Conservation (phyloP, 805 yeast species). For the Starmerella kuoi region DNA sequence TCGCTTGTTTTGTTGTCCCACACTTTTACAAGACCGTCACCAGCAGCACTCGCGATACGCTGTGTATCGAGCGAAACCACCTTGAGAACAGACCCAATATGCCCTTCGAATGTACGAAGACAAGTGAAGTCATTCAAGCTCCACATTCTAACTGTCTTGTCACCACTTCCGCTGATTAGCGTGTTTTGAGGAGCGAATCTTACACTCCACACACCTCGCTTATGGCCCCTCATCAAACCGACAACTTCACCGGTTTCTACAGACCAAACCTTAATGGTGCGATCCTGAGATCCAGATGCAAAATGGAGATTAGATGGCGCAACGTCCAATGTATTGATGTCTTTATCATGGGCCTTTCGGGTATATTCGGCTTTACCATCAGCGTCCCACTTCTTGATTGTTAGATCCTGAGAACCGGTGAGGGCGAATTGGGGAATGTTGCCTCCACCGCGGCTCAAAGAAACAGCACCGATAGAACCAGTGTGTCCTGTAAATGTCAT, state of each 20-base stretch:
- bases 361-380: slow-evolving; percentile 57
- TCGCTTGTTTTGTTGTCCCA: slow-evolving; percentile 80
- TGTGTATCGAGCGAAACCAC: slow-evolving; percentile 53
- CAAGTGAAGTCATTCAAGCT: slow-evolving; percentile 66
- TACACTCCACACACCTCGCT: slow-evolving; percentile 89
- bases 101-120: slow-evolving; percentile 80
- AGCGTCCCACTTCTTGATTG: slow-evolving; percentile 74
- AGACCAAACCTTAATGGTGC: slow-evolving; percentile 84
- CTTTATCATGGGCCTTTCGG: slow-evolving; percentile 92
- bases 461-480: slow-evolving; percentile 72
- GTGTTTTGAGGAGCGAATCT: slow-evolving; percentile 66
- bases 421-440: slow-evolving; percentile 52
- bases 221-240: slow-evolving; percentile 79
- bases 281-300: slow-evolving; percentile 92
- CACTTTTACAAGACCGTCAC: slow-evolving; percentile 84
- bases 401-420: slow-evolving; percentile 77
- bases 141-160: slow-evolving; percentile 84
- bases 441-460: slow-evolving; percentile 41
- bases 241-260: slow-evolving; percentile 71
- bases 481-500: slow-evolving; percentile 77
- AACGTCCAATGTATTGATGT: slow-evolving; percentile 77
- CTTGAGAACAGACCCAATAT: slow-evolving; percentile 82
- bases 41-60: slow-evolving; percentile 57
- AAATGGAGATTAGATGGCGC: slow-evolving; percentile 81
- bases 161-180: slow-evolving; percentile 78